A percentile compares a stretch with the other conserved stretches of the same genome.
Evolutionary conservation across 2,329 filamentous ascomycete genomes (phyloP).

Genomic region (Colletotrichum sp.): DNA sequence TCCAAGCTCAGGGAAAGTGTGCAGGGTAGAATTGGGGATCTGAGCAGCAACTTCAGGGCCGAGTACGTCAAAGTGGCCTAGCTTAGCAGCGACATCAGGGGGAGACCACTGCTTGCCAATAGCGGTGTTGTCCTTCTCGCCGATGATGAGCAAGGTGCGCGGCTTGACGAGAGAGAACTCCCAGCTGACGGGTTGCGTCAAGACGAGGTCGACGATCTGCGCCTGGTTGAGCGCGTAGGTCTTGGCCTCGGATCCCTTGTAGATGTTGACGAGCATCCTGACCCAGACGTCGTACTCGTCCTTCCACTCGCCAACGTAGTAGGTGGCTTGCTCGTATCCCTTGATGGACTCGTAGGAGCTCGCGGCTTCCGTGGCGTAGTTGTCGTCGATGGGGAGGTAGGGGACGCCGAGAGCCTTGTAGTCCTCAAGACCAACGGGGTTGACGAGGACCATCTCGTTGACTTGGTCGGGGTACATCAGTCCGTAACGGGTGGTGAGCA

Average conservation of each 20-base stretch:
- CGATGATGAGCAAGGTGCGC: slow-evolving; percentile 54
- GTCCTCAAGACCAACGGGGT: slow-evolving; percentile 60
- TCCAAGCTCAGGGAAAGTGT: slow-evolving; percentile 53
- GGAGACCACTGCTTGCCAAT: slow-evolving; percentile 59
- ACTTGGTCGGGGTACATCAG: slow-evolving; percentile 53
- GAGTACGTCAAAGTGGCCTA: slow-evolving; percentile 56
- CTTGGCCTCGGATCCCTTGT: slow-evolving; percentile 46
- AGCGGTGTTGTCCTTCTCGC: slow-evolving; percentile 58
- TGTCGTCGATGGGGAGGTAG: slow-evolving; percentile 46
- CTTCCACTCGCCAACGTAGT: slow-evolving; percentile 55
- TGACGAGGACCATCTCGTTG: slow-evolving; percentile 51
- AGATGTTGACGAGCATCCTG: slow-evolving; percentile 58
- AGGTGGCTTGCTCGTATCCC: slow-evolving; percentile 51
- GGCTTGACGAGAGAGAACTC: slow-evolving; percentile 51
- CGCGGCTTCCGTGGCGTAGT: slow-evolving; percentile 39
- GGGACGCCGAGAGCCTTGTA: slow-evolving; percentile 56
- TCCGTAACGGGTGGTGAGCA: slow-evolving; percentile 56
- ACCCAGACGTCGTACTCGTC: slow-evolving; percentile 59
- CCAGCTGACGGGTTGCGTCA: slow-evolving; percentile 56
- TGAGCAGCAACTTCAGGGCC: slow-evolving; percentile 47
- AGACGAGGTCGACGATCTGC: slow-evolving; percentile 58
- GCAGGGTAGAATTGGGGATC: slow-evolving; percentile 48
- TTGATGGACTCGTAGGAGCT: slow-evolving; percentile 49
- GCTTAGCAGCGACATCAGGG: slow-evolving; percentile 42
- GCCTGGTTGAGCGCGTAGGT: slow-evolving; percentile 54